Conservation (phyloP, 2,329 filamentous ascomycete species). For the Chaetomium sp. region DNA sequence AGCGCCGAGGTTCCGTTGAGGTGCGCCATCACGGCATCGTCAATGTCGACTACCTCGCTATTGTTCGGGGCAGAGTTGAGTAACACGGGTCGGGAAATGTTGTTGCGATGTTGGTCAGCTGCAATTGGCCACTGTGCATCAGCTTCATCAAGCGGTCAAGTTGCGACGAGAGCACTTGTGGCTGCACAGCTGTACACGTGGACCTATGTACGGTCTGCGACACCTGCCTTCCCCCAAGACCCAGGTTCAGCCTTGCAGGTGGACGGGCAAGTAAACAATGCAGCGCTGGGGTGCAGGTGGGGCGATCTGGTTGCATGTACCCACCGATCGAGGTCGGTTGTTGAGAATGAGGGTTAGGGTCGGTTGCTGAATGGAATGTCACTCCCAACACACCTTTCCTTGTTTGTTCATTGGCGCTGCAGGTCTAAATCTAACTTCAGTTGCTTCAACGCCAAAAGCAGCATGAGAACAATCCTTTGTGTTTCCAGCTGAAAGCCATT, state of each 20-base stretch:
- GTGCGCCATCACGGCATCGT: constrained; percentile 35
- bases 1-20: constrained; percentile 31
- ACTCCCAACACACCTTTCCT: no score
- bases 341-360: background rate
- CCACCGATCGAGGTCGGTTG: background rate
- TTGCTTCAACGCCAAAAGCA: background rate
- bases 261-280: constrained; percentile 6
- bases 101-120: background rate
- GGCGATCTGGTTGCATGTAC: background rate
- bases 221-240: background rate
- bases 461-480: background rate
- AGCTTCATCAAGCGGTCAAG: constrained; percentile 8
- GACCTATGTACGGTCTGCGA: constrained; percentile 3
- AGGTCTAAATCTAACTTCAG: no score
- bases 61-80: no score
- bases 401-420: background rate
- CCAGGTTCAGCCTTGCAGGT: constrained; percentile 2
- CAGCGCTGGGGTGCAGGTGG: background rate
- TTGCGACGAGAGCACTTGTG: background rate
- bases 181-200: background rate
- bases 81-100: background rate
- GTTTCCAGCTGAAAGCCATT: background rate
- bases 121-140: background rate
- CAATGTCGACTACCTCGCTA: background rate
- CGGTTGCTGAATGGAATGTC: no score